Conservation (phyloP, 2,329 filamentous ascomycete genomes). For the Colletotrichum sp. region DNA sequence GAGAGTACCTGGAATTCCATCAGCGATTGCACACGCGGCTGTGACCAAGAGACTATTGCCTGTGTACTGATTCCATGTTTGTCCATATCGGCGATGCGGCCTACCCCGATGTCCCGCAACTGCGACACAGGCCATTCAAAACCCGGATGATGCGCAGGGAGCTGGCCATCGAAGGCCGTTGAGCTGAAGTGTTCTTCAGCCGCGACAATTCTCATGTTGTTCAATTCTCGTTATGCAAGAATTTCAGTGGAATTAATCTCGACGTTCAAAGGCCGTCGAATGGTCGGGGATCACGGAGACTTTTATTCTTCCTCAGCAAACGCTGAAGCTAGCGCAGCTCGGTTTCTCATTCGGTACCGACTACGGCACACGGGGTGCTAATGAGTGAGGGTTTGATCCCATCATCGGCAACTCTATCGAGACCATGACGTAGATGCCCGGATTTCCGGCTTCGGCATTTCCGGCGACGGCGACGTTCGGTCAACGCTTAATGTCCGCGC, state of each 20-base stretch:
- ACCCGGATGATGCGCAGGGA: background rate
- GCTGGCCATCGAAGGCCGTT: background rate
- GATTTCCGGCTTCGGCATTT: background rate
- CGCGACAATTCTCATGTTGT: background rate
- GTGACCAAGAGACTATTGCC: no score
- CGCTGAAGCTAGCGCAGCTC: background rate
- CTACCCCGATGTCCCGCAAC: background rate
- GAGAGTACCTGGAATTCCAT: background rate
- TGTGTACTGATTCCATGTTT: background rate
- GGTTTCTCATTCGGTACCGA: background rate
- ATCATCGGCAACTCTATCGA: background rate
- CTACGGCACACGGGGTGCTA: background rate
- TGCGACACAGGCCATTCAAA: background rate
- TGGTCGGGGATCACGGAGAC: background rate
- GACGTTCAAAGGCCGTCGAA: rapidly evolving
- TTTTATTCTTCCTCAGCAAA: background rate
- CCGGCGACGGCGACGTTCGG: background rate
- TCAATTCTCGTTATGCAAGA: rapidly evolving
- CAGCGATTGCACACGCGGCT: background rate
- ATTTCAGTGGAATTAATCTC: rapidly evolving
- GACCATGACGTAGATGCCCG: background rate
- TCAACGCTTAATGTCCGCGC: background rate
- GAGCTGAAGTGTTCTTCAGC: background rate
- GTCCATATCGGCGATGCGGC: background rate
- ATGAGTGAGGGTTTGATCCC: background rate